phyloP scores from a whole-genome alignment of 169 alveolate species.

The Perkinsus chesapeaki region DNA sequence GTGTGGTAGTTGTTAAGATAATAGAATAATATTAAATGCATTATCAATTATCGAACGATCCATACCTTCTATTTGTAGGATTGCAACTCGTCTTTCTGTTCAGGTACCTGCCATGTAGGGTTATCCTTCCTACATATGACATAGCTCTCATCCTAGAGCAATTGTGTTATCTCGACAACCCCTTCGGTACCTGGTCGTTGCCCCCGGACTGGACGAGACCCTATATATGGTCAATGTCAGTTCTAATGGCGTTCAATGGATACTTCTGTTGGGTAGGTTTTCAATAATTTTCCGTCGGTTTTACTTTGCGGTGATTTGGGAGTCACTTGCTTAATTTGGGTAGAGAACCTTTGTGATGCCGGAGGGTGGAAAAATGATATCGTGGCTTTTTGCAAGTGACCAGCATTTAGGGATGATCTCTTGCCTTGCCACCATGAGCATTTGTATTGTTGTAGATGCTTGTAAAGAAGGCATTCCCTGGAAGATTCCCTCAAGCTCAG shows the following conservation, averaged over 20 bases:
- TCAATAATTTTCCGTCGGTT: neutral
- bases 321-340: too few relatives aligned
- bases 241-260: neutral
- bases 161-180: neutral
- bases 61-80: too few relatives aligned
- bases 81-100: too few relatives aligned
- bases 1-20: too few relatives aligned
- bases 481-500: neutral
- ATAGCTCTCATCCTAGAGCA: neutral
- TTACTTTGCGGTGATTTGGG: neutral
- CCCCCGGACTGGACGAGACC: neutral
- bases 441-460: too few relatives aligned
- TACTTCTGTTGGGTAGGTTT: neutral
- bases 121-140: neutral
- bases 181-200: neutral
- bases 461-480: neutral
- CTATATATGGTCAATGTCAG: neutral
- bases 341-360: too few relatives aligned
- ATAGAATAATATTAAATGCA: too few relatives aligned
- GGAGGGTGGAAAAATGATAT: too few relatives aligned
- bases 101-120: neutral
- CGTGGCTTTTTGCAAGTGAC: too few relatives aligned
- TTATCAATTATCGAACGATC: too few relatives aligned
- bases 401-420: too few relatives aligned
- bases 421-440: too few relatives aligned